Evolutionary conservation across 2,329 filamentous ascomycete species (phyloP).

Genomic region (Exophiala sideris): DNA sequence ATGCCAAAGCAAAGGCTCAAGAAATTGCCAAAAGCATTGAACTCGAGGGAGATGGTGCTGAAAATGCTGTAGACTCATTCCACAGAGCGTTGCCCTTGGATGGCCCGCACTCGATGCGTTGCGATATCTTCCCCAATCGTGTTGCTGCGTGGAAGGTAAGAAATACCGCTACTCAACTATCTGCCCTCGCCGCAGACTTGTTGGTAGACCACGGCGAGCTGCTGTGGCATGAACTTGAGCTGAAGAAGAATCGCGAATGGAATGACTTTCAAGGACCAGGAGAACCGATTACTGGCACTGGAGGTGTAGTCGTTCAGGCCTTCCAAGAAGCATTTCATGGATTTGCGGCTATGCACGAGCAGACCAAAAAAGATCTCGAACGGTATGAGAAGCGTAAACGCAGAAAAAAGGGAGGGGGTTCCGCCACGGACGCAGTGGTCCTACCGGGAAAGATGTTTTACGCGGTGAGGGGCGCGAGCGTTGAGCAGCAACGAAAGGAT

Average conservation of each 20-base stretch:
- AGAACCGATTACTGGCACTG: slow-evolving; percentile 51
- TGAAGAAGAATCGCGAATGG: slow-evolving; percentile 49
- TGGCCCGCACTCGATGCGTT: slow-evolving; percentile 34
- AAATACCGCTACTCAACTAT: slow-evolving; percentile 47
- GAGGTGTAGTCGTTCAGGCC: slow-evolving; percentile 44
- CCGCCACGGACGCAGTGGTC: slow-evolving; percentile 15
- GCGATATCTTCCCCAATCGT: slow-evolving; percentile 41
- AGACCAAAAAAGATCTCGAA: slow-evolving; percentile 47
- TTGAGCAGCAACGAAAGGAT: slow-evolving; percentile 15
- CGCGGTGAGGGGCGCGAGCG: slow-evolving; percentile 17
- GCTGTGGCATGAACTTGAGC: slow-evolving; percentile 47
- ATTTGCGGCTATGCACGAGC: slow-evolving; percentile 47
- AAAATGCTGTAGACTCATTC: slow-evolving; percentile 42
- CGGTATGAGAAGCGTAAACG: slow-evolving; percentile 44
- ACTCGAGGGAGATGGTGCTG: slow-evolving; percentile 37
- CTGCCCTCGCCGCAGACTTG: slow-evolving; percentile 52
- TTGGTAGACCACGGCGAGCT: slow-evolving; percentile 53
- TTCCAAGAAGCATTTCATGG: slow-evolving; percentile 48
- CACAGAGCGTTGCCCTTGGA: slow-evolving; percentile 37
- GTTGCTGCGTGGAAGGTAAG: slow-evolving; percentile 54
- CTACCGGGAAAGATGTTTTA: slow-evolving; percentile 25
- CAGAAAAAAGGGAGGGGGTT: slow-evolving; percentile 29
- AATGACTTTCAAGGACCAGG: slow-evolving; percentile 55
- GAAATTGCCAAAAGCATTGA: slow-evolving; percentile 37
- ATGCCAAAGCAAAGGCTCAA: slow-evolving; percentile 33